These are phyloP conservation scores for Leccinellum luteum DNA, from an alignment of 768 basidiomycete genomes.

Conservation along the genomic window DNA sequence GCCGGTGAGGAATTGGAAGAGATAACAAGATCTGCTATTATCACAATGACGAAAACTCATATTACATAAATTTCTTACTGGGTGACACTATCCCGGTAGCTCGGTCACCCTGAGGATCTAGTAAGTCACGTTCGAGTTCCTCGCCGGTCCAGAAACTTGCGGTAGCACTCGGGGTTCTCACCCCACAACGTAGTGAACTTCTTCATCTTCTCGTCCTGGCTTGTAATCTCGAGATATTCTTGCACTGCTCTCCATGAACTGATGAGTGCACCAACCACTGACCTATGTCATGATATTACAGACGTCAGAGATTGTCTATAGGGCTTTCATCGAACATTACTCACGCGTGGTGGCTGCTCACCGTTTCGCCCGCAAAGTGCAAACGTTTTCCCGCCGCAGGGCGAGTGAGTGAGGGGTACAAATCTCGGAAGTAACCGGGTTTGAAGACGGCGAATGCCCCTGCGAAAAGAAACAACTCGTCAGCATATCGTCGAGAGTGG, in stretches of 20 bases:
- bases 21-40: too few relatives aligned
- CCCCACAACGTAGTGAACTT: constrained; percentile 30
- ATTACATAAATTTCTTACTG: too few relatives aligned
- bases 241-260: constrained; percentile 35
- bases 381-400: constrained; percentile 23
- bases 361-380: constrained; percentile 13
- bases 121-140: too few relatives aligned
- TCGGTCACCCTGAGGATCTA: too few relatives aligned
- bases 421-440: constrained; percentile 35
- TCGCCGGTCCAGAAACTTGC: too few relatives aligned
- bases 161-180: constrained; percentile 25
- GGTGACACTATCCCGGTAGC: too few relatives aligned
- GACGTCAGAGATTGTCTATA: too few relatives aligned
- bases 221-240: constrained; percentile 18
- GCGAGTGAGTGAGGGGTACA: constrained; percentile 30
- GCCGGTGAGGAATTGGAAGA: not conserved
- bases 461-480: constrained; percentile 1
- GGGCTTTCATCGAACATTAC: constrained; percentile 2
- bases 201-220: constrained; percentile 5
- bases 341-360: constrained; percentile 38
- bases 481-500: not conserved
- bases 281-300: too few relatives aligned
- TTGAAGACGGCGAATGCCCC: constrained; percentile 39
- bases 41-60: too few relatives aligned
- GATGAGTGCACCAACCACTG: too few relatives aligned